Conservation (phyloP, 2,329 filamentous ascomycete species). For the Colletotrichum zoysiae region DNA sequence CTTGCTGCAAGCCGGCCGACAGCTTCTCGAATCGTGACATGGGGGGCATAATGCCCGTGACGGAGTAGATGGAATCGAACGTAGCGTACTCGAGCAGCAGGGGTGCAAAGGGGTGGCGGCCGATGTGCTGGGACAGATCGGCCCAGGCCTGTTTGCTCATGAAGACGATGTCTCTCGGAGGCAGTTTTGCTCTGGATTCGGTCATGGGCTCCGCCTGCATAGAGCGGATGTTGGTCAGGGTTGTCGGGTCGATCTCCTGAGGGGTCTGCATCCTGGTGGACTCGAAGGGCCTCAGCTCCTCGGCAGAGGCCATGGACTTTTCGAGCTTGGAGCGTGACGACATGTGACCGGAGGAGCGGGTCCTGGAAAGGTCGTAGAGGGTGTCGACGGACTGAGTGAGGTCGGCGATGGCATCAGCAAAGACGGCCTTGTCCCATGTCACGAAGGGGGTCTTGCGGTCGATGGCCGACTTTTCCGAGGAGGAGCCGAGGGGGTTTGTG, state of each 20-base stretch:
- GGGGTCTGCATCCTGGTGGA: conserved; percentile 72
- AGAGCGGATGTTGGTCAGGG: conserved; percentile 62
- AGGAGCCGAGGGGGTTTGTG: conserved; percentile 58
- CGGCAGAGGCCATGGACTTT: conserved; percentile 54
- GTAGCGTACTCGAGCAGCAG: conserved; percentile 79
- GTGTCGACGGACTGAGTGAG: conserved; percentile 84
- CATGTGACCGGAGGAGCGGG: conserved; percentile 63
- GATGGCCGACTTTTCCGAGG: conserved; percentile 53
- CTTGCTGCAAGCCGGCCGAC: conserved; percentile 68
- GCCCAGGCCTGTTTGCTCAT: conserved; percentile 65
- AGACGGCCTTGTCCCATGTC: conserved; percentile 77
- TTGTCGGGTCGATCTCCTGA: conserved; percentile 68
- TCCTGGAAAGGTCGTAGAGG: conserved; percentile 80
- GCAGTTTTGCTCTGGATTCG: conserved; percentile 44
- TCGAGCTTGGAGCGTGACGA: conserved; percentile 51
- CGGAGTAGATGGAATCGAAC: conserved; percentile 72
- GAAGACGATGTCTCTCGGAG: conserved; percentile 61
- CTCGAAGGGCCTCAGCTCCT: conserved; percentile 66
- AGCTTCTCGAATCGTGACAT: conserved; percentile 75
- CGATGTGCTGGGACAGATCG: conserved; percentile 59
- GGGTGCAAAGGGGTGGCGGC: conserved; percentile 62
- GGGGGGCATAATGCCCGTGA: conserved; percentile 72
- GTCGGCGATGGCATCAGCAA: conserved; percentile 80
- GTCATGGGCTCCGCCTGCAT: conserved; percentile 53
- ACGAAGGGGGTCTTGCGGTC: conserved; percentile 70